These are phyloP conservation scores for Entomortierella parvispora DNA, from an alignment of 192 early-diverging fungal species.

Conservation along the genomic window DNA sequence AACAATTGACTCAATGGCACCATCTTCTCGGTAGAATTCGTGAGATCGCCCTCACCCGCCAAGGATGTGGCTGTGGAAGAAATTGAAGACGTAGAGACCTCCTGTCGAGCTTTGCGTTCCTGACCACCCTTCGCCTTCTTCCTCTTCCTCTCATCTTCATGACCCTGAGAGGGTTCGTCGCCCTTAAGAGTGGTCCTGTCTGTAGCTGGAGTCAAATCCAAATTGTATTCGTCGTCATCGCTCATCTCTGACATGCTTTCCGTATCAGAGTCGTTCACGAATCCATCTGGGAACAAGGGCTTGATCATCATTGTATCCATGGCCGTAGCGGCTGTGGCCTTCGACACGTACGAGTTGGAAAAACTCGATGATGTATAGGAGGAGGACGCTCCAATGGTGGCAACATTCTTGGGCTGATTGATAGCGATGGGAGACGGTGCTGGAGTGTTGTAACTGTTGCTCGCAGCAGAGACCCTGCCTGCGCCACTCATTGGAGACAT, in stretches of 20 bases:
- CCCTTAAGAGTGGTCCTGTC: conserved; percentile 3
- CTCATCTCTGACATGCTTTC: conserved; percentile 31
- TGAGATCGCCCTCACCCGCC: conserved; percentile 32
- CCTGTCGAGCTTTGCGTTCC: conserved; percentile 12
- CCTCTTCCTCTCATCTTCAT: conserved; percentile 8
- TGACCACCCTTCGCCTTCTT: neutral
- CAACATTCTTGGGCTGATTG: conserved; percentile 1
- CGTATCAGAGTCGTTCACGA: conserved; percentile 58
- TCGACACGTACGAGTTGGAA: too few relatives aligned
- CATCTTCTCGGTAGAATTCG: conserved; percentile 44
- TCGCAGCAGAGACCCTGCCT: neutral
- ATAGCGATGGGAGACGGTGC: conserved; percentile 7
- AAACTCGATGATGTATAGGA: conserved; percentile 8
- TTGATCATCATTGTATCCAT: conserved; percentile 60
- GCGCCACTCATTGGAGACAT: conserved; percentile 27
- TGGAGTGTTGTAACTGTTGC: neutral
- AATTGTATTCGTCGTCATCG: conserved; percentile 13
- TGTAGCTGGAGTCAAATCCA: neutral
- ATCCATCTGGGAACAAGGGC: conserved; percentile 64
- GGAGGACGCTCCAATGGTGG: conserved; percentile 2
- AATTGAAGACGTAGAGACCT: neutral
- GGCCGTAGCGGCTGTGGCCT: too few relatives aligned
- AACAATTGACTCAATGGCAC: conserved; percentile 70
- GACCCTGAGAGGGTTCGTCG: conserved; percentile 1
- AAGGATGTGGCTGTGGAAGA: conserved; percentile 17